Conservation (phyloP, 345 rosid species). For the Salix suchowensis region DNA sequence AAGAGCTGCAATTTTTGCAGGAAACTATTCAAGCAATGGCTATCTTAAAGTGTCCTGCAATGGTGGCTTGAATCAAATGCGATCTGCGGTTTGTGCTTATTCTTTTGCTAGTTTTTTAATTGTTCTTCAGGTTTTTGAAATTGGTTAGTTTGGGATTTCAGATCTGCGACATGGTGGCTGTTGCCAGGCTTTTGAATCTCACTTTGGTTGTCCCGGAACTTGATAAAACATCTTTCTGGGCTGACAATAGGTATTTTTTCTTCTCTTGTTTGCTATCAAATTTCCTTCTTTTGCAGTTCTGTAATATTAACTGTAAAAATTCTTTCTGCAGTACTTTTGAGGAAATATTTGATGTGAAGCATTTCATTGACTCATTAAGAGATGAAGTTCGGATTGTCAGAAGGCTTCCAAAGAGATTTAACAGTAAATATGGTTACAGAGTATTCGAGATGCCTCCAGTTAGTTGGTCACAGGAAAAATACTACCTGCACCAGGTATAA, state of each 20-base stretch:
- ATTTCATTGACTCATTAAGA: constrained; percentile 88
- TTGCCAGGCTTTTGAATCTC: constrained; percentile 84
- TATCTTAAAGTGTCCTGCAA: constrained; percentile 81
- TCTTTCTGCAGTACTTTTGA: constrained; percentile 74
- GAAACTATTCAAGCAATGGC: constrained; percentile 78
- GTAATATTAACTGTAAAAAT: constrained; percentile 10
- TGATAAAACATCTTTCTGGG: constrained; percentile 96
- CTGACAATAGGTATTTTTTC: constrained; percentile 74
- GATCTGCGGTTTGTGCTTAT: constrained; percentile 67
- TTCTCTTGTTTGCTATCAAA: constrained; percentile 1
- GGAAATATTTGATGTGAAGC: constrained; percentile 84
- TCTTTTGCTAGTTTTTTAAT: constrained; percentile 18
- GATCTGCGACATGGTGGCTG: constrained; percentile 93
- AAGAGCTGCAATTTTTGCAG: constrained; percentile 31
- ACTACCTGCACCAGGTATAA: constrained; percentile 81
- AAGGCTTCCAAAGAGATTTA: constrained; percentile 75
- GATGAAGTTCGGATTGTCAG: constrained; percentile 81
- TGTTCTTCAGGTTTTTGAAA: constrained; percentile 11
- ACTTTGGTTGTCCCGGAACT: constrained; percentile 95
- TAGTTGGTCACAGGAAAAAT: constrained; percentile 93
- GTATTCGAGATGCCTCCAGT: constrained; percentile 78
- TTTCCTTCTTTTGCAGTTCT: not conserved
- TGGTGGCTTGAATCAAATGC: constrained; percentile 97
- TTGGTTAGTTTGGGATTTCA: constrained; percentile 27
- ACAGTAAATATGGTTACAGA: constrained; percentile 52